Evolutionary conservation across 2,329 filamentous ascomycete genomes (phyloP).

Genomic region (Beauveria caledonica): DNA sequence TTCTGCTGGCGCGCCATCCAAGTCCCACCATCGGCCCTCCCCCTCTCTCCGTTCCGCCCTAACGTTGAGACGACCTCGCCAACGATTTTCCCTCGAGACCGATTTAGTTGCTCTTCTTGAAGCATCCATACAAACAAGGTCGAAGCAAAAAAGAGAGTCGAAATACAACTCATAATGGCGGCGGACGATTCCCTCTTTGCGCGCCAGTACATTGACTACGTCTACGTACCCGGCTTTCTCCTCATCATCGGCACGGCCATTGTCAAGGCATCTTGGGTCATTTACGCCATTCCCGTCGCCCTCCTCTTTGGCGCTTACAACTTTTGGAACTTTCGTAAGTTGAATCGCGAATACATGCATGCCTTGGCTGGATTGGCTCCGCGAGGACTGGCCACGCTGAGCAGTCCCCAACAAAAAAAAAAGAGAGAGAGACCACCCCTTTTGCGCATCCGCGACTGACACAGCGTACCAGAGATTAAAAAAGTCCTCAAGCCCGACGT

Average conservation of each 20-base stretch:
- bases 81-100: not conserved
- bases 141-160: not conserved
- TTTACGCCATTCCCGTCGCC: constrained; percentile 61
- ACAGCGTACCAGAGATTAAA: constrained; percentile 49
- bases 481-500: constrained; percentile 78
- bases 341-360: not conserved
- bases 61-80: not conserved
- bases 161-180: constrained; percentile 18
- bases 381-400: not conserved
- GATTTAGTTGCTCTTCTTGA: not conserved
- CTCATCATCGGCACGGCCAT: constrained; percentile 69
- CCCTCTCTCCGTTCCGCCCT: not conserved
- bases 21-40: not conserved
- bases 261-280: constrained; percentile 69
- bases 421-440: too few species aligned
- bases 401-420: not conserved
- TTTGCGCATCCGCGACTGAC: constrained; percentile 4
- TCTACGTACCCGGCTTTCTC: constrained; percentile 76
- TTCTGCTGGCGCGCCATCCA: not conserved
- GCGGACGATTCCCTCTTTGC: constrained; percentile 31
- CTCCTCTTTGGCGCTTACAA: constrained; percentile 61
- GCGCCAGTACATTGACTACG: constrained; percentile 63
- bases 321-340: constrained; percentile 63
- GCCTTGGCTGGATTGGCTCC: not conserved
- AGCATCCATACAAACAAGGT: not conserved